phyloP scores from a whole-genome alignment of 352 stramenopile species.

The Globisporangium radiosum region DNA sequence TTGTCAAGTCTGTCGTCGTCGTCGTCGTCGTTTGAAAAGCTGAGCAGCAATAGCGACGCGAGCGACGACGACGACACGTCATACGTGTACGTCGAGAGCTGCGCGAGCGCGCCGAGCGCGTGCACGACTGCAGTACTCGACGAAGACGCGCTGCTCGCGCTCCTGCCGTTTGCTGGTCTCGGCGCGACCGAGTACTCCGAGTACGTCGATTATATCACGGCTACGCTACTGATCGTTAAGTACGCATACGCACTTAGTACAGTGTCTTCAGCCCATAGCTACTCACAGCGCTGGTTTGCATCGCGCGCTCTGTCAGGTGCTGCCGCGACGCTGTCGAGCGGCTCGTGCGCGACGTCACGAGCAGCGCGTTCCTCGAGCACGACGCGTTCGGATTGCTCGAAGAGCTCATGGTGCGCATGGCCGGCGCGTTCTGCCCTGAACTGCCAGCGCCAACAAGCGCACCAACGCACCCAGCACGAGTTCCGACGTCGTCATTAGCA shows the following conservation, averaged over 20 bases:
- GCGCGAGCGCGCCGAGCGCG: slow-evolving; percentile 44
- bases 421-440: slow-evolving; percentile 54
- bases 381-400: slow-evolving; percentile 61
- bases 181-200: slow-evolving; percentile 40
- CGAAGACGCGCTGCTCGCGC: slow-evolving; percentile 28
- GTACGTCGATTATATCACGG: slow-evolving; percentile 14
- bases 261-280: background rate
- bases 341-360: slow-evolving; percentile 46
- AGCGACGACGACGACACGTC: slow-evolving; percentile 48
- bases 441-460: slow-evolving; percentile 7
- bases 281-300: background rate
- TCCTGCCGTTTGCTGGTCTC: slow-evolving; percentile 37
- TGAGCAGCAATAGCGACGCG: slow-evolving; percentile 11
- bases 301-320: slow-evolving; percentile 16
- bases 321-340: slow-evolving; percentile 49
- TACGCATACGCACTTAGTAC: background rate
- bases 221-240: background rate
- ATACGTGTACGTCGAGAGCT: slow-evolving; percentile 70
- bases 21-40: slow-evolving; percentile 17
- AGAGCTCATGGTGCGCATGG: slow-evolving; percentile 73
- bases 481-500: background rate
- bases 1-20: slow-evolving; percentile 3
- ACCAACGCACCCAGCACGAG: too few species aligned
- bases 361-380: slow-evolving; percentile 44
- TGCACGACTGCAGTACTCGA: slow-evolving; percentile 16